Evolutionary conservation across 2,329 filamentous ascomycete genomes (phyloP), one percentile per base, ranked within the genome.

Genomic region (Ceratocystis huliohia): DNA sequence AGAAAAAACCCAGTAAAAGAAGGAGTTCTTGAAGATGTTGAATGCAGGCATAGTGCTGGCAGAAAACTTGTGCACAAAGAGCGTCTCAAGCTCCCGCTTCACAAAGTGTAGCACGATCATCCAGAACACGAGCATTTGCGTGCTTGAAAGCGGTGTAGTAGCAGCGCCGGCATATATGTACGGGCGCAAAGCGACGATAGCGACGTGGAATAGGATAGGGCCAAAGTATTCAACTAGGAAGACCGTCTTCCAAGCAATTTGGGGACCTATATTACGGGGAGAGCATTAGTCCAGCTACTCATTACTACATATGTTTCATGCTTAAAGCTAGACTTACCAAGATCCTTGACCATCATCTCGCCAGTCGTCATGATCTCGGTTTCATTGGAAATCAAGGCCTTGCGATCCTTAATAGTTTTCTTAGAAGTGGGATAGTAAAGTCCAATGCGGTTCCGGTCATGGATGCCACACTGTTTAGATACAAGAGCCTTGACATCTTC

Each of bases 201-300:
- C 79, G 57, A 84, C 83, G 78, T 96, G 92, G 78, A 97, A 88
- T 72, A 96, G 77, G 72, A 97, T 83, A 5, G 94, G 94, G 3
- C 94, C 94, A 70, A 94, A 78, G 76, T 99, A 99, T 78, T 99
- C 94, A 79, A 96, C 86, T 69, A 96, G 79, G 80, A 93, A 99
- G 75, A 97, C 93, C 68, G 90, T 94, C 70, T 86, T 87, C 94
- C 94, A 99, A 69, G 85, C 85, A 66, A 96, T 88, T 76, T 99
- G 94, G 62, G 87, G 84, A 17, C 94, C 91, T 96, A 68, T 45
- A 53, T 20, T 17, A 28, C 70, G 6, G 65, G 59, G 63, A 65
- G 63, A 68, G 67, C 41, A 46, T 28, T 15, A 28, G 30, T 41
- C 67, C 44, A 53, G 20, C 50, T 15, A 25, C 46, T 44, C 13